Percentiles rank a stretch among this genome's conserved stretches.
Evolutionary conservation across 2,329 filamentous ascomycete species (phyloP).

Genomic region (Elsinoe batatas): DNA sequence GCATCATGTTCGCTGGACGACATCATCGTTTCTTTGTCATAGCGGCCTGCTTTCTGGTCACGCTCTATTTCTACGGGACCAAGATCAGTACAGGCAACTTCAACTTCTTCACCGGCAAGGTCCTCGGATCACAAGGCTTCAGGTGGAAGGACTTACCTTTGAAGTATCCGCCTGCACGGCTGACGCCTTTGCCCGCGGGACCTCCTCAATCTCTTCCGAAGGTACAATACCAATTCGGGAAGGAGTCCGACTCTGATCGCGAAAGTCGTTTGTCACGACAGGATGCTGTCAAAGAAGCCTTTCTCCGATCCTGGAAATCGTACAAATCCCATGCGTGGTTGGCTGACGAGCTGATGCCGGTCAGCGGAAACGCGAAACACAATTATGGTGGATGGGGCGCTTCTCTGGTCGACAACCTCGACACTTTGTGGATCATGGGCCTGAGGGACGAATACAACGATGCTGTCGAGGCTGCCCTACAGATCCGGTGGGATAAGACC

Average conservation of each 20-base stretch:
- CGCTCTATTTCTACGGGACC: conserved; percentile 13
- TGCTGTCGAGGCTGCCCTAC: conserved; percentile 34
- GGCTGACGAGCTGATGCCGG: conserved; percentile 38
- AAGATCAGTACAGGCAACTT: conserved; percentile 12
- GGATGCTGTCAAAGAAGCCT: conserved; percentile 33
- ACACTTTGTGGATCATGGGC: conserved; percentile 39
- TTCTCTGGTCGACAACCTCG: conserved; percentile 36
- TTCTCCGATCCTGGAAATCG: conserved; percentile 35
- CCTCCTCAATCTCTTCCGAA: conserved; percentile 31
- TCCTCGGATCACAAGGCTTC: conserved; percentile 8
- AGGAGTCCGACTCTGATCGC: conserved; percentile 26
- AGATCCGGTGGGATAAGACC: conserved; percentile 34
- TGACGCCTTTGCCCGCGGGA: conserved; percentile 30
- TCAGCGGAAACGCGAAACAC: conserved; percentile 32
- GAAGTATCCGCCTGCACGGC: conserved; percentile 30
- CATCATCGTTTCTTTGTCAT: conserved; percentile 15
- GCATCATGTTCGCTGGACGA: conserved; percentile 1
- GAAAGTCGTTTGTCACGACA: conserved; percentile 27
- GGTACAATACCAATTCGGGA: conserved; percentile 34
- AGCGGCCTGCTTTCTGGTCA: conserved; percentile 10
- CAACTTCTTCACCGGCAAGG: conserved; percentile 9
- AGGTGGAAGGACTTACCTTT: conserved; percentile 32
- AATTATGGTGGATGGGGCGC: conserved; percentile 41
- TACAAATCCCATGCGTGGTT: conserved; percentile 39
- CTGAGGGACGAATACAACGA: conserved; percentile 38